These are phyloP conservation scores for Gossypium ekmanianum DNA, from an alignment of 345 rosid species.

Conservation along the genomic window DNA sequence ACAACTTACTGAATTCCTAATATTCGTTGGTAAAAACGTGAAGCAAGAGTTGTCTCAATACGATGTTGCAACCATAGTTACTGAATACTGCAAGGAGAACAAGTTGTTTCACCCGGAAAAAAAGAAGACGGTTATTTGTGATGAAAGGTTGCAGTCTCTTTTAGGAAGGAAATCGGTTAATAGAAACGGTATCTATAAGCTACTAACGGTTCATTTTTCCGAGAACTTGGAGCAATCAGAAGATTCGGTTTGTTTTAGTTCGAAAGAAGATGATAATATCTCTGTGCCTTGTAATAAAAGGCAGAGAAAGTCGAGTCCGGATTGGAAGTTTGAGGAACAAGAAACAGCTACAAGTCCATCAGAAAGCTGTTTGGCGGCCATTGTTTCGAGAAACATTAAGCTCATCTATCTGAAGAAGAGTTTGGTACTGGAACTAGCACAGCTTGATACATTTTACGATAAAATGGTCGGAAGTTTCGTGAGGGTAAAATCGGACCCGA, in stretches of 20 bases:
- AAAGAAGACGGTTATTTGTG: constrained; percentile 42
- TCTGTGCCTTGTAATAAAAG: constrained; percentile 18
- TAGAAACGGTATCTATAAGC: constrained; percentile 30
- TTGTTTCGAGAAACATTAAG: constrained; percentile 40
- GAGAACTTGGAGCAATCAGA: constrained; percentile 32
- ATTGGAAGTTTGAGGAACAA: constrained; percentile 18
- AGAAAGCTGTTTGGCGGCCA: constrained; percentile 38
- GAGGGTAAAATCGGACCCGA: constrained; percentile 41
- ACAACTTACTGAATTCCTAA: constrained; percentile 39
- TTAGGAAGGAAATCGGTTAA: constrained; percentile 38
- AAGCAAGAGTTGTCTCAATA: constrained; percentile 29
- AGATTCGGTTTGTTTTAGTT: constrained; percentile 19
- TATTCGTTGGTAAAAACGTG: constrained; percentile 37
- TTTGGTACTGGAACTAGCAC: constrained; percentile 42
- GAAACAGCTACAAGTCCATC: constrained; percentile 19
- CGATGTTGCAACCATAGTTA: constrained; percentile 31
- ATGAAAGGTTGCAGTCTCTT: constrained; percentile 37
- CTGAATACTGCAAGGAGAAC: constrained; percentile 32
- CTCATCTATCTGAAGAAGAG: constrained; percentile 49
- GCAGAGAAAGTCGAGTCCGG: constrained; percentile 10
- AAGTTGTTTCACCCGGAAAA: constrained; percentile 35
- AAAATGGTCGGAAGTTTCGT: constrained; percentile 57
- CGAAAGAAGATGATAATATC: constrained; percentile 10
- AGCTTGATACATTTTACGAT: constrained; percentile 35
- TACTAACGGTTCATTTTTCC: constrained; percentile 35